Percentiles rank a stretch among this genome's conserved stretches.
Evolutionary conservation across 768 basidiomycete species (phyloP).

Genomic region (Mycena polygramma): DNA sequence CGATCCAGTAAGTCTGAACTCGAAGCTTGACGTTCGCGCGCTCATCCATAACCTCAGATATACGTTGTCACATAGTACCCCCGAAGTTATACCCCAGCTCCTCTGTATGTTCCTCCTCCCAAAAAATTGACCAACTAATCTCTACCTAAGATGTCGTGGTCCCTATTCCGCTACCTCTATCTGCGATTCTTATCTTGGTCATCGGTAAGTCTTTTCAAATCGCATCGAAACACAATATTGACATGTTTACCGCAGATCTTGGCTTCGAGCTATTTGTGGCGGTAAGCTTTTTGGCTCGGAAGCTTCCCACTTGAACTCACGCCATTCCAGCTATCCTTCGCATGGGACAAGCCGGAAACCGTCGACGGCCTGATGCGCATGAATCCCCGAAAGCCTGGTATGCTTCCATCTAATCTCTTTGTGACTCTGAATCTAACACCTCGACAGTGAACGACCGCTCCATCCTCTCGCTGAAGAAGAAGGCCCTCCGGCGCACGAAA

Average conservation of each 20-base stretch:
- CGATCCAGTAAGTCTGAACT: conserved; percentile 65
- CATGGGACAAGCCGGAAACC: conserved; percentile 80
- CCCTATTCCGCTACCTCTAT: conserved; percentile 73
- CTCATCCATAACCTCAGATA: conserved; percentile 53
- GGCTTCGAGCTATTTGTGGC: conserved; percentile 79
- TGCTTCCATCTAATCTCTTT: conserved; percentile 12
- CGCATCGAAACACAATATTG: background rate
- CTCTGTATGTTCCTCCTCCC: conserved; percentile 60
- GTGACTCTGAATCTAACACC: background rate
- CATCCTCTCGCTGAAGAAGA: conserved; percentile 65
- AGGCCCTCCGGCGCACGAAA: conserved; percentile 68
- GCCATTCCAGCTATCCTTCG: conserved; percentile 68
- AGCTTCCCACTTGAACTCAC: background rate
- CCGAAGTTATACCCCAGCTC: conserved; percentile 77
- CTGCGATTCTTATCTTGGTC: conserved; percentile 78
- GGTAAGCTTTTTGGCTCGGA: conserved; percentile 51
- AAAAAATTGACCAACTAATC: conserved; percentile 14
- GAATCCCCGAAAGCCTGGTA: conserved; percentile 75
- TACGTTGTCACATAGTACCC: conserved; percentile 75
- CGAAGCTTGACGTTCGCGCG: background rate
- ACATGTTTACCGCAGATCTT: conserved; percentile 60
- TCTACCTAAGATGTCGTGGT: conserved; percentile 68
- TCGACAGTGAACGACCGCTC: conserved; percentile 67
- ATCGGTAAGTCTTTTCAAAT: conserved; percentile 60
- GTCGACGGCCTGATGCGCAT: conserved; percentile 76